Base-by-base conservation (phyloP, 73 alveolate genomes). In the Strombidium stylifer region DNA sequence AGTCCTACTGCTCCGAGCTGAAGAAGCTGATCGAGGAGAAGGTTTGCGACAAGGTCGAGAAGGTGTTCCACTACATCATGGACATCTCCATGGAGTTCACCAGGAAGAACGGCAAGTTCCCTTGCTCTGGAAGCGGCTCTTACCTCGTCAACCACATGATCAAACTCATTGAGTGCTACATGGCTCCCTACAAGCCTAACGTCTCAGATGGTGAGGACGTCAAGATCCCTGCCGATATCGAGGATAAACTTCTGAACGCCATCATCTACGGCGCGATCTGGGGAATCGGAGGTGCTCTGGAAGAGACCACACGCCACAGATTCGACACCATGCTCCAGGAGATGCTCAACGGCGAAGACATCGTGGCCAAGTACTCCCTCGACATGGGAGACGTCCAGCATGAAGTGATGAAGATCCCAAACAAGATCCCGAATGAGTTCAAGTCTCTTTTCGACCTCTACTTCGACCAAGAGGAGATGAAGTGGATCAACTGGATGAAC, bases 261-360 rank as follows among this genome's bases (percentile, higher is more conserved):
- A 66, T 87, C 35, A 80, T 92, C 46, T 96, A 94, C 76, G 67
- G 98, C 16, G 46, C 85, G 39, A 84, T 97, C 12, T 96, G 99
- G 99, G 87, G 98, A 50, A 56, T 97, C 51, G 99, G 99, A 21
- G 99, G 96, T 0, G 92, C 98, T 12, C 78, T 96, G 10, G 98
- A 96, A 59, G 98, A 96, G 56, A 81, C 85, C 11, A 90, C 97
- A 11, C 81, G 99, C 73, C 89, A 81, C 48, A 61, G 82, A 57
- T 96, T 96, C 83, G 93, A 94, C 61, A 58, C 62, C 30, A 93
- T 95, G 81, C 52, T 94, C 53, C 64, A 84, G 27, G 93, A 92
- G 39, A 75, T 86, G 37, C 46, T 92, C 0, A 51, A 69, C 19
- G 82, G 87, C 36, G 94, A 62, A 26, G 92, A 92, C 51, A 96